Percentiles rank a stretch among this genome's conserved stretches.
phyloP scores from a whole-genome alignment of 2,329 filamentous ascomycete species.

The Nemania sp. region DNA sequence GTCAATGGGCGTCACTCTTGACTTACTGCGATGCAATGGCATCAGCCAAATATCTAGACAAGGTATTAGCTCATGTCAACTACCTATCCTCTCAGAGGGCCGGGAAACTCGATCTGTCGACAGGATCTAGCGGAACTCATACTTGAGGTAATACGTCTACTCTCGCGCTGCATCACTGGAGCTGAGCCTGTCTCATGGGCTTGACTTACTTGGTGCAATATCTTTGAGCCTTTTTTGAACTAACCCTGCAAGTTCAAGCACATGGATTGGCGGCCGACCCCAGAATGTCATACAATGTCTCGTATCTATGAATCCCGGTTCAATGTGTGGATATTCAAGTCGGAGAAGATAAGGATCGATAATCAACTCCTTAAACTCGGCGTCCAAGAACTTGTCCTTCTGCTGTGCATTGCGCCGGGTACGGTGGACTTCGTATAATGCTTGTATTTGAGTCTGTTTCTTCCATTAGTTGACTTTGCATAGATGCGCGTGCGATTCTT shows the following conservation, averaged over 20 bases:
- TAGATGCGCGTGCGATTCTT: too few relatives aligned
- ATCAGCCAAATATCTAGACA: constrained; percentile 81
- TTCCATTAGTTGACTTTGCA: constrained; percentile 23
- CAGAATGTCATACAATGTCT: constrained; percentile 86
- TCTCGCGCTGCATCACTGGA: too few relatives aligned
- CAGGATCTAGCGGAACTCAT: not conserved
- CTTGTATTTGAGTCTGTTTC: constrained; percentile 67
- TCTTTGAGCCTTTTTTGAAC: constrained; percentile 69
- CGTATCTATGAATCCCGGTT: constrained; percentile 72
- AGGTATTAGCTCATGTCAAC: constrained; percentile 11
- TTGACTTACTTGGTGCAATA: constrained; percentile 68
- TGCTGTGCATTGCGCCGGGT: constrained; percentile 76
- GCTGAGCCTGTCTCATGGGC: too few relatives aligned
- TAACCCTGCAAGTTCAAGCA: constrained; percentile 67
- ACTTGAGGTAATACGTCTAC: too few relatives aligned
- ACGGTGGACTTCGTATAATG: constrained; percentile 74
- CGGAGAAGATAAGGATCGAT: constrained; percentile 76
- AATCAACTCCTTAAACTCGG: constrained; percentile 69
- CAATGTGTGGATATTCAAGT: constrained; percentile 63
- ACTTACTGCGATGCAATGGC: constrained; percentile 63
- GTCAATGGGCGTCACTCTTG: not conserved
- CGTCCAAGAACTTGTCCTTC: constrained; percentile 69
- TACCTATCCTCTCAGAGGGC: not conserved
- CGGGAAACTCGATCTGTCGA: not conserved
- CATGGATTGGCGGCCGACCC: constrained; percentile 76